Conservation (phyloP, 108 stramenopile species). For the Nitzschia sp. region DNA sequence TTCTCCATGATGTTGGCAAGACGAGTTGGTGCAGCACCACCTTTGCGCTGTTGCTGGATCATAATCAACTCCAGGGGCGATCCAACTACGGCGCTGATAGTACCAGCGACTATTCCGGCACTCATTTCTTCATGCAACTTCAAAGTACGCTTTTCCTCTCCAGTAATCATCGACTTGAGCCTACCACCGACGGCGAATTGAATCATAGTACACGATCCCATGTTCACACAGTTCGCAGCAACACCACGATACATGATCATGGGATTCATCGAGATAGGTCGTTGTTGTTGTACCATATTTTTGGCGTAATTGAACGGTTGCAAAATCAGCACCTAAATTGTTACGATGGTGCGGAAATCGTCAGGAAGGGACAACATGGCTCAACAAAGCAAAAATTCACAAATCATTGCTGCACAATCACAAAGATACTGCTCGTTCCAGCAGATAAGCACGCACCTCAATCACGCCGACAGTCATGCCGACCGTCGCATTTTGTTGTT, state of each 20-base stretch:
- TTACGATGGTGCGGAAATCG: neutral
- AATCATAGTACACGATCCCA: slow-evolving; percentile 95
- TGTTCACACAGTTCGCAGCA: slow-evolving; percentile 86
- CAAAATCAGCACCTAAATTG: slow-evolving; percentile 68
- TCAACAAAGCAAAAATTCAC: neutral
- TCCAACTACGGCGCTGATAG: slow-evolving; percentile 76
- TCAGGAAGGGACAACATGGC: no score
- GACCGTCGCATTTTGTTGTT: slow-evolving; percentile 90
- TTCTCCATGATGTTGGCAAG: slow-evolving; percentile 57
- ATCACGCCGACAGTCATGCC: slow-evolving; percentile 93
- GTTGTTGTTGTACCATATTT: slow-evolving; percentile 89
- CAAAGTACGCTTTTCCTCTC: slow-evolving; percentile 46
- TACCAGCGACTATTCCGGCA: slow-evolving; percentile 82
- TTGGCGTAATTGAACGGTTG: slow-evolving; percentile 95
- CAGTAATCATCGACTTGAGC: slow-evolving; percentile 65
- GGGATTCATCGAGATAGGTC: slow-evolving; percentile 79
- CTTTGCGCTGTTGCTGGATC: slow-evolving; percentile 96
- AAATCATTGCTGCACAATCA: neutral
- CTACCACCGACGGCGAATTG: slow-evolving; percentile 89
- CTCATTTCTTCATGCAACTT: slow-evolving; percentile 76
- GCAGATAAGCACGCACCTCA: slow-evolving; percentile 52
- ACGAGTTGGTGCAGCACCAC: slow-evolving; percentile 55
- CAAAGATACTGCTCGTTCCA: no score
- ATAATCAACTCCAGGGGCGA: slow-evolving; percentile 92
- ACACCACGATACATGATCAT: slow-evolving; percentile 87